Percentiles rank a stretch among this genome's conserved stretches.
phyloP scores from a whole-genome alignment of 768 basidiomycete genomes.

The Hygrocybe punicea region DNA sequence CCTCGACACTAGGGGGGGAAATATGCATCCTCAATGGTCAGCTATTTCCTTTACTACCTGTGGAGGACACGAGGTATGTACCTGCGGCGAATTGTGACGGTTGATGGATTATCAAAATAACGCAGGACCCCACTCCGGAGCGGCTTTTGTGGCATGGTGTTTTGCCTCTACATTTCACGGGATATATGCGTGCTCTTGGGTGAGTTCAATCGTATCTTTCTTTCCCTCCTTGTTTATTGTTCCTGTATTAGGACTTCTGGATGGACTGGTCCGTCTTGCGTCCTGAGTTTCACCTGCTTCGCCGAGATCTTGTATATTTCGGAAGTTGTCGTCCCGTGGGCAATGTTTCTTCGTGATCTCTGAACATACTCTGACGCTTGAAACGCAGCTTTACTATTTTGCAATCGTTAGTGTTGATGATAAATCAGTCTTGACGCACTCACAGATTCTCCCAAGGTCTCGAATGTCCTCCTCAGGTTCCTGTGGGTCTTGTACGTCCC shows the following conservation, averaged over 20 bases:
- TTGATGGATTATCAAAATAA: background rate
- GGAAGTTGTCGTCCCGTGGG: slow-evolving; percentile 54
- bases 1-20: slow-evolving; percentile 66
- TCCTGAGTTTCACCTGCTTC: slow-evolving; percentile 56
- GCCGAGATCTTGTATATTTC: slow-evolving; percentile 71
- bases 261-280: slow-evolving; percentile 91
- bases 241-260: slow-evolving; percentile 57
- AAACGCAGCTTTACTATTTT: slow-evolving; percentile 65
- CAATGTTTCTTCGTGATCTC: slow-evolving; percentile 16
- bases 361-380: background rate
- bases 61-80: slow-evolving; percentile 67
- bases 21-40: slow-evolving; percentile 65
- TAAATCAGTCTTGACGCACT: background rate
- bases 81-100: slow-evolving; percentile 1
- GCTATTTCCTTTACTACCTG: slow-evolving; percentile 64
- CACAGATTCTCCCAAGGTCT: slow-evolving; percentile 41
- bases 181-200: slow-evolving; percentile 76
- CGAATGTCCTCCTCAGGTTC: slow-evolving; percentile 75
- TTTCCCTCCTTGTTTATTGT: background rate
- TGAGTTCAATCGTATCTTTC: slow-evolving; percentile 39
- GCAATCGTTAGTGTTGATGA: slow-evolving; percentile 54
- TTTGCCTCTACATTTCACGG: slow-evolving; percentile 61
- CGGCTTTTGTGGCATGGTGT: slow-evolving; percentile 67
- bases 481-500: slow-evolving; percentile 81
- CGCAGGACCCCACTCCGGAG: slow-evolving; percentile 41